These are phyloP conservation scores for Salix dunnii DNA, from an alignment of 345 rosid genomes.

Conservation along the genomic window DNA sequence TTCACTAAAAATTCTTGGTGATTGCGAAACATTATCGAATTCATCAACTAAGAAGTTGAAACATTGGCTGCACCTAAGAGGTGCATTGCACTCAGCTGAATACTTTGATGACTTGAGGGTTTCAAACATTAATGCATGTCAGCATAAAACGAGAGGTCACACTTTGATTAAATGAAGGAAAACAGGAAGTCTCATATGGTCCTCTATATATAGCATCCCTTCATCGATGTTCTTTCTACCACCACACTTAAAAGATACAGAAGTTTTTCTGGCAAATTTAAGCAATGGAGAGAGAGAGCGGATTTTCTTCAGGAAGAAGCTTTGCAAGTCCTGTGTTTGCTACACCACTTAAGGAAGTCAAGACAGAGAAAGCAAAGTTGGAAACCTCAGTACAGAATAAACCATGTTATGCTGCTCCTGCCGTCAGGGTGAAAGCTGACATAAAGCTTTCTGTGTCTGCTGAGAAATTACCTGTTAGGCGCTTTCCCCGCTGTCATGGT, in stretches of 20 bases:
- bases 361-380: neutral
- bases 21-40: no score
- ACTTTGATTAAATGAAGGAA: neutral
- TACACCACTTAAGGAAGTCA: neutral
- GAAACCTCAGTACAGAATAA: neutral
- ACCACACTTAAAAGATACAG: no score
- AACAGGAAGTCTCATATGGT: neutral
- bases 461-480: no score
- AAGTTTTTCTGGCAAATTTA: neutral
- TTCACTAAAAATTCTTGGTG: no score
- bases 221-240: no score
- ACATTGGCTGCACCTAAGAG: neutral
- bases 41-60: neutral
- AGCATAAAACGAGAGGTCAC: neutral
- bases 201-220: neutral
- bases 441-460: neutral
- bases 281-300: slow-evolving; percentile 1
- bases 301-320: neutral
- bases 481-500: no score
- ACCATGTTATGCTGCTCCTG: neutral
- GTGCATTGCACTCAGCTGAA: no score
- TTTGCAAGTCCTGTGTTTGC: neutral
- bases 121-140: neutral
- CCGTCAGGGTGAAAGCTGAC: neutral
- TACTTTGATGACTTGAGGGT: neutral